Evolutionary conservation across 2,329 filamentous ascomycete species (phyloP).

Genomic region (Aspergillus neoniger): DNA sequence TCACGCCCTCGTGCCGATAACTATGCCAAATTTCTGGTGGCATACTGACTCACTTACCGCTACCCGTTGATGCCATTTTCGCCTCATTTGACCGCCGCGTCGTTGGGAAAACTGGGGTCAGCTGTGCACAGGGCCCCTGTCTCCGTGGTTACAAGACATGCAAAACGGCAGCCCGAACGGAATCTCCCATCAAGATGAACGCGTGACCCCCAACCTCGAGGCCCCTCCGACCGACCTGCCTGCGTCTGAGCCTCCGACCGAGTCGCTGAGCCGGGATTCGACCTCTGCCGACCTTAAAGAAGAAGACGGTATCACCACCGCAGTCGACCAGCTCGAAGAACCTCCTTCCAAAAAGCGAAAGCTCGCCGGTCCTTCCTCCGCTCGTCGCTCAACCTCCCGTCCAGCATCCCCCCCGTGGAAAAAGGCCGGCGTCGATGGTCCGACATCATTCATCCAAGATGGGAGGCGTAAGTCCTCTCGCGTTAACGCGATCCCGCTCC

Average conservation of each 20-base stretch:
- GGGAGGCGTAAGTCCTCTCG: slow-evolving; percentile 64
- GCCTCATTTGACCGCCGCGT: slow-evolving; percentile 37
- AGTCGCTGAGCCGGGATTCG: slow-evolving; percentile 27
- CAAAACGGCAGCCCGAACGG: slow-evolving; percentile 49
- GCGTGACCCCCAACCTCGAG: slow-evolving; percentile 36
- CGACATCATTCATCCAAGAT: slow-evolving; percentile 74
- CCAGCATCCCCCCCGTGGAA: slow-evolving; percentile 87
- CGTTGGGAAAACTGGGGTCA: slow-evolving; percentile 51
- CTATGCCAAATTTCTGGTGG: slow-evolving; percentile 47
- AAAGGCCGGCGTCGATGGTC: slow-evolving; percentile 77
- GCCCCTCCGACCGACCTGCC: slow-evolving; percentile 24
- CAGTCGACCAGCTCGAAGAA: slow-evolving; percentile 35
- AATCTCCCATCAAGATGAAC: slow-evolving; percentile 43
- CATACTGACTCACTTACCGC: slow-evolving; percentile 31
- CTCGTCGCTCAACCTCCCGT: slow-evolving; percentile 43
- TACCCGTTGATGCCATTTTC: slow-evolving; percentile 46
- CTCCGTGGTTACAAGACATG: slow-evolving; percentile 47
- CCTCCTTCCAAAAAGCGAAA: slow-evolving; percentile 51
- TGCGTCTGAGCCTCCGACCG: slow-evolving; percentile 23
- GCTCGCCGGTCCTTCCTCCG: slow-evolving; percentile 38
- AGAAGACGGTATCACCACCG: slow-evolving; percentile 27
- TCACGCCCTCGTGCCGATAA: slow-evolving; percentile 46
- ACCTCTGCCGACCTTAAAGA: slow-evolving; percentile 32
- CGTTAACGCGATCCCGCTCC: slow-evolving; percentile 51
- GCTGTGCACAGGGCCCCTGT: slow-evolving; percentile 44